Evolutionary conservation across 2,329 filamentous ascomycete species (phyloP).

Genomic region (Penicillium digitatum): DNA sequence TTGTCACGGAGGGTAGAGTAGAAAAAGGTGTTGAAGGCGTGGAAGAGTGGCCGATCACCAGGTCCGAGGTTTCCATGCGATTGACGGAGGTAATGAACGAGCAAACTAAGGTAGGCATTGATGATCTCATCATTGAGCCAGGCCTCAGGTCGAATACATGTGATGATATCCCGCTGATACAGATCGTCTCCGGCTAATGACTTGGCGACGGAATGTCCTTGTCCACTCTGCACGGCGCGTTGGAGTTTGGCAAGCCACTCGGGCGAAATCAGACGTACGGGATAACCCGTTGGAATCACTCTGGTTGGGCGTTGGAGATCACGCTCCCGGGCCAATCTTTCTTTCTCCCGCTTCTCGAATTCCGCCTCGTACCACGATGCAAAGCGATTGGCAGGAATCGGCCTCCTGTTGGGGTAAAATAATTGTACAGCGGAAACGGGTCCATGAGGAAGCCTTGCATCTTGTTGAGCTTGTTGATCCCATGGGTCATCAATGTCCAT

Average conservation of each 20-base stretch:
- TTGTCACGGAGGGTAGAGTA: conserved; percentile 42
- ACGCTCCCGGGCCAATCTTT: conserved; percentile 20
- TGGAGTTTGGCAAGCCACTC: conserved; percentile 37
- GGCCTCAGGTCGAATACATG: conserved; percentile 33
- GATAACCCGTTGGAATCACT: conserved; percentile 26
- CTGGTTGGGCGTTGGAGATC: conserved; percentile 17
- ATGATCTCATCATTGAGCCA: conserved; percentile 49
- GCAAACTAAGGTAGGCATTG: conserved; percentile 44
- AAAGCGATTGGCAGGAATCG: conserved; percentile 27
- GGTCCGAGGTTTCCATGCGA: conserved; percentile 32
- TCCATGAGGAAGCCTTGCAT: conserved; percentile 21
- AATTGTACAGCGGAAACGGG: conserved; percentile 32
- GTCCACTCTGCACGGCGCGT: conserved; percentile 27
- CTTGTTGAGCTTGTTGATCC: conserved; percentile 12
- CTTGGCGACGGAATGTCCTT: conserved; percentile 28
- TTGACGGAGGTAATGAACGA: conserved; percentile 38
- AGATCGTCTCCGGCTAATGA: conserved; percentile 37
- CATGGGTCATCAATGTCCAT: conserved; percentile 21
- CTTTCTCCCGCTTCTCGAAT: conserved; percentile 28
- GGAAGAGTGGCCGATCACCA: conserved; percentile 37
- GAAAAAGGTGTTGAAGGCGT: conserved; percentile 47
- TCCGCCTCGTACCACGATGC: conserved; percentile 29
- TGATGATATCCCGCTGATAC: conserved; percentile 35
- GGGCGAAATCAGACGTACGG: conserved; percentile 34
- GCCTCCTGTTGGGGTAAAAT: conserved; percentile 19